Base-by-base conservation (phyloP, 805 yeast species). In the Lipomyces orientalis region DNA sequence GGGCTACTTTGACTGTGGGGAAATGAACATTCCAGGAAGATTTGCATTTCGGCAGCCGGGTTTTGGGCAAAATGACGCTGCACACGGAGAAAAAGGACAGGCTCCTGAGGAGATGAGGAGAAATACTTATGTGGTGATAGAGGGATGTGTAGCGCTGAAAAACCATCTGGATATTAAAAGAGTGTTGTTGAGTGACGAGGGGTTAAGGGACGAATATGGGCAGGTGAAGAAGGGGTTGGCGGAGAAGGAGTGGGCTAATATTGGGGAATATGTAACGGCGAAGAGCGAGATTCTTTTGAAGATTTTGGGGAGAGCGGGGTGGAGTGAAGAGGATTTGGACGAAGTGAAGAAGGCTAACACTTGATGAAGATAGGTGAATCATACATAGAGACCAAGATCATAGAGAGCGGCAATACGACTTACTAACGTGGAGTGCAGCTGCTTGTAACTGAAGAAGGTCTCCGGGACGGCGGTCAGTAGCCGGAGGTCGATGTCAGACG, bases 251-350 rank as follows among this genome's bases (percentile, higher is more conserved):
- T n/a, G 9, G 16, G 33, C 25, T 16, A n/a, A 52, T 52, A 9
- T 19, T 8, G 16, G 8, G 25, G 33, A 4, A 4, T 52, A 52
- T 52, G n/a, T 8, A n/a, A 52, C n/a, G n/a, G 14, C 29, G 55
- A 52, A 52, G 31, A 52, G 5, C 8, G 55, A 52, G 16, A n/a
- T 16, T 25, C 9, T 52, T 52, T 8, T 4, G 33, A n/a, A n/a
- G n/a, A 52, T 52, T 22, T 52, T 52, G 55, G 14, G 14, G 55
- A 52, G 25, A n/a, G 55, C 55, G 16, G 55, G 31, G 2, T 52
- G 55, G 55, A n/a, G 55, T 9, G 33, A 9, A 19, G 55, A 52
- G 55, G 55, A 52, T 16, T 52, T 52, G 22, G 55, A 52, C 8
- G 55, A 52, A n/a, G 55, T 52, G 6, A 52, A n/a, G 55, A 52